Evolutionary conservation across 2,329 filamentous ascomycete genomes (phyloP).

Genomic region (Parastagonospora avenae): DNA sequence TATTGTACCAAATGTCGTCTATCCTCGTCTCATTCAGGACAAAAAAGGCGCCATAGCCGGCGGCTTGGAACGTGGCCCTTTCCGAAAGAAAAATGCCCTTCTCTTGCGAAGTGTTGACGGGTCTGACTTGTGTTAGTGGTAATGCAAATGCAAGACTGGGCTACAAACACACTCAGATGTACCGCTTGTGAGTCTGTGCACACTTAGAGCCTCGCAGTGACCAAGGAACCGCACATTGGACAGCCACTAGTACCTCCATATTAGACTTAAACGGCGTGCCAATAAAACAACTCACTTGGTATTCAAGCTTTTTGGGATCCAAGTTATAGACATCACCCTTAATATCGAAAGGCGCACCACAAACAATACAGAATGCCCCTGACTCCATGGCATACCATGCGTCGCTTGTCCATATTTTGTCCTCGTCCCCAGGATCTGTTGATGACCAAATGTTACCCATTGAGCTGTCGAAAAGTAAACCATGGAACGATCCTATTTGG

Average conservation of each 20-base stretch:
- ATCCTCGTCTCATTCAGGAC: conserved; percentile 14
- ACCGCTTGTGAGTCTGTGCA: conserved; percentile 14
- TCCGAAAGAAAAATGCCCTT: conserved; percentile 26
- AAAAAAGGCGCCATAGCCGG: conserved; percentile 18
- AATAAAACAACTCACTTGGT: conserved; percentile 14
- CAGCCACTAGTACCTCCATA: conserved; percentile 27
- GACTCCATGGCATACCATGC: conserved; percentile 26
- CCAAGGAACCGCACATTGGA: conserved; percentile 27
- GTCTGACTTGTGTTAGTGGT: not conserved
- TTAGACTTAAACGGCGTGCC: not conserved
- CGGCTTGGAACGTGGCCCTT: conserved; percentile 13
- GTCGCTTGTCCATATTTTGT: conserved; percentile 18
- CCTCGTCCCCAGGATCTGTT: not conserved
- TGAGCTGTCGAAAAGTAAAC: not conserved
- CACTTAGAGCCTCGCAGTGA: conserved; percentile 9
- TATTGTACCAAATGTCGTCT: conserved; percentile 18
- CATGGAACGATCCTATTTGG: too few relatives aligned
- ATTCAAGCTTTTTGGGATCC: conserved; percentile 20
- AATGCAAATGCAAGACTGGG: not conserved
- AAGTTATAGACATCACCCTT: conserved; percentile 27
- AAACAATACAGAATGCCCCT: conserved; percentile 31
- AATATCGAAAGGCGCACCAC: conserved; percentile 33
- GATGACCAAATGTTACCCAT: conserved; percentile 24
- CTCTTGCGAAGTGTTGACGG: conserved; percentile 11
- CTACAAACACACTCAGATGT: conserved; percentile 5